Percentiles rank a stretch among this genome's conserved stretches.
These are phyloP conservation scores for Curvularia eragrostidis DNA, from an alignment of 2,329 filamentous ascomycete genomes.

Conservation along the genomic window DNA sequence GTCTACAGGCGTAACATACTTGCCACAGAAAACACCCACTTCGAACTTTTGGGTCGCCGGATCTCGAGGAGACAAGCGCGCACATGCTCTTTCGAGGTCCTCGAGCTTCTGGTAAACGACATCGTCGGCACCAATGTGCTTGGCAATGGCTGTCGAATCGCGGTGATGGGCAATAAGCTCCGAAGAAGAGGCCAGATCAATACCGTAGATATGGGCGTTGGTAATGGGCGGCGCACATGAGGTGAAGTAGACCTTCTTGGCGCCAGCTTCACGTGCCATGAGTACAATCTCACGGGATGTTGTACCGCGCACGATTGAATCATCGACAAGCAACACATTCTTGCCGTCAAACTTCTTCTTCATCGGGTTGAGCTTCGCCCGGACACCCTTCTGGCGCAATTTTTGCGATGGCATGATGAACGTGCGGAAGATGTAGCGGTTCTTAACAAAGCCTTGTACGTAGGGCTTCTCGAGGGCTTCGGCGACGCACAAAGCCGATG, in stretches of 20 bases:
- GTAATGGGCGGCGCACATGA: slow-evolving; percentile 83
- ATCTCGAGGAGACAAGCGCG: slow-evolving; percentile 69
- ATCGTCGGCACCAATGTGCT: slow-evolving; percentile 74
- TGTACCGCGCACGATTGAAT: slow-evolving; percentile 87
- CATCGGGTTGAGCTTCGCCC: slow-evolving; percentile 88
- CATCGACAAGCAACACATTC: slow-evolving; percentile 84
- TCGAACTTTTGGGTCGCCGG: slow-evolving; percentile 73
- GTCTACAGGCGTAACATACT: slow-evolving; percentile 81
- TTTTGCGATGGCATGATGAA: slow-evolving; percentile 88
- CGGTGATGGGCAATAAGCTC: slow-evolving; percentile 76
- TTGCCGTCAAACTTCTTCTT: slow-evolving; percentile 81
- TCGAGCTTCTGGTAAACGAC: slow-evolving; percentile 79
- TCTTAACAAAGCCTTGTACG: slow-evolving; percentile 85
- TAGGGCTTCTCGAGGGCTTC: slow-evolving; percentile 77
- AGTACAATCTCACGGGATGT: slow-evolving; percentile 79
- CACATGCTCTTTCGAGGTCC: slow-evolving; percentile 81
- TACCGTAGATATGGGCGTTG: slow-evolving; percentile 65
- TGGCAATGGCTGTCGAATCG: slow-evolving; percentile 65
- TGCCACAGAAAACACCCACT: slow-evolving; percentile 88
- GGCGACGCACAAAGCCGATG: slow-evolving; percentile 78
- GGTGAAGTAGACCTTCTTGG: slow-evolving; percentile 81
- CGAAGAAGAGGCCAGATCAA: slow-evolving; percentile 73
- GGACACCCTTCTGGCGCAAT: slow-evolving; percentile 81
- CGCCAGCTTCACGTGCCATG: slow-evolving; percentile 86
- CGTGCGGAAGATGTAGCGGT: slow-evolving; percentile 85